These are phyloP conservation scores for Fusarium musae DNA, from an alignment of 2,329 filamentous ascomycete species.

Conservation along the genomic window DNA sequence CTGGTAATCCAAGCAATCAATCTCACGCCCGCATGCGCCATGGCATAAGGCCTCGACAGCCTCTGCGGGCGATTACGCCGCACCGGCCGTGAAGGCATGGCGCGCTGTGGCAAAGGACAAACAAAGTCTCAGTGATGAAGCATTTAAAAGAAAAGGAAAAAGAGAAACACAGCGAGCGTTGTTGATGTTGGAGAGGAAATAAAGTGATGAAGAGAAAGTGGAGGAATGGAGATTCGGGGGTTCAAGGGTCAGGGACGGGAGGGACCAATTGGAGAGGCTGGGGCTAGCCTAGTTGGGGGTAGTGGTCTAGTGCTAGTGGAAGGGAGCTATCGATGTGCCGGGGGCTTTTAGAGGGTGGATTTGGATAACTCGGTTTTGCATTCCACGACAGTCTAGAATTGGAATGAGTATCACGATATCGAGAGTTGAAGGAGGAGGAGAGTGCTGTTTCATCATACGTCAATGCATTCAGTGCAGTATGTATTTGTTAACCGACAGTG, in stretches of 20 bases:
- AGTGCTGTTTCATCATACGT: background rate
- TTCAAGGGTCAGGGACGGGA: background rate
- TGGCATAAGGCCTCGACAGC: constrained; percentile 28
- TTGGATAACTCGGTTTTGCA: constrained; percentile 1
- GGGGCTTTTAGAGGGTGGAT: constrained; percentile 1
- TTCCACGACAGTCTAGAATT: constrained; percentile 27
- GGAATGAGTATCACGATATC: background rate
- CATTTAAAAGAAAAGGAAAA: constrained; percentile 1
- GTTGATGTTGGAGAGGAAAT: constrained; percentile 15
- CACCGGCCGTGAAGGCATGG: constrained; percentile 30
- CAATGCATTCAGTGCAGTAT: background rate
- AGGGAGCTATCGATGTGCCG: constrained; percentile 27
- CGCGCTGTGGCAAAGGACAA: background rate
- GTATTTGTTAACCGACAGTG: background rate
- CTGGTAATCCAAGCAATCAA: constrained; percentile 48
- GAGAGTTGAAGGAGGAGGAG: background rate
- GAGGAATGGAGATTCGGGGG: constrained; percentile 10
- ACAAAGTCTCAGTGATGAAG: constrained; percentile 7
- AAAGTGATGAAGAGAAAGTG: constrained; percentile 24
- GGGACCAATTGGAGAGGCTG: constrained; percentile 6
- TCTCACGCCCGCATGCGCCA: constrained; percentile 42
- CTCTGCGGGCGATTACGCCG: constrained; percentile 17
- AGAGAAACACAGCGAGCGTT: background rate
- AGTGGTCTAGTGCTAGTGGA: background rate
- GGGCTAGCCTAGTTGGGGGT: background rate